phyloP scores from a whole-genome alignment of 768 basidiomycete genomes.

The Lactarius psammicola region DNA sequence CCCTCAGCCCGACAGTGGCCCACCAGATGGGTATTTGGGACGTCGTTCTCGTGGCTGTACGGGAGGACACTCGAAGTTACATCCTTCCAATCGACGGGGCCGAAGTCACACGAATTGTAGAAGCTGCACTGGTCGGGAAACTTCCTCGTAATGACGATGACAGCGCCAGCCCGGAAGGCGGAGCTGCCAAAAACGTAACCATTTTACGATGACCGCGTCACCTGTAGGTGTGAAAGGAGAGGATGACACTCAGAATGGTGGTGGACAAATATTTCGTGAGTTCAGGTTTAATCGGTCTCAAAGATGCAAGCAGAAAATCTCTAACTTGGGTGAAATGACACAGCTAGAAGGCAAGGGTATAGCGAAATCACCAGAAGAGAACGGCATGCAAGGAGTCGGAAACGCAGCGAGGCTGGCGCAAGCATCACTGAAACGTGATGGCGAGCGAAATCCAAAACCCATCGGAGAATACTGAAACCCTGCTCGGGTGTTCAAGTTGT shows the following conservation, averaged over 20 bases:
- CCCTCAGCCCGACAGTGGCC: conserved; percentile 6
- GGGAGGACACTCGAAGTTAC: neutral
- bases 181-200: neutral
- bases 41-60: conserved; percentile 10
- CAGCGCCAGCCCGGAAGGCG: neutral
- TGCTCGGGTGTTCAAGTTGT: too few relatives aligned
- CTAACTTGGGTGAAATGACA: neutral
- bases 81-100: neutral
- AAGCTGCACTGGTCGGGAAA: neutral
- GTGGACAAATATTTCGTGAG: neutral
- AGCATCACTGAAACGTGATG: neutral
- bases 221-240: neutral
- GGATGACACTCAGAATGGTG: neutral
- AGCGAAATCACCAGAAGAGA: neutral
- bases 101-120: neutral
- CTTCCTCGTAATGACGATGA: neutral
- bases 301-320: neutral
- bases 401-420: neutral
- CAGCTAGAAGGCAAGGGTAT: neutral
- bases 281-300: neutral
- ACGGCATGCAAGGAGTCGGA: neutral
- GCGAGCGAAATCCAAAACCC: neutral
- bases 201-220: neutral
- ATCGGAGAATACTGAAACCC: too few relatives aligned
- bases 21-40: conserved; percentile 10